Evolutionary conservation across 2,329 filamentous ascomycete genomes (phyloP), one percentile per base, ranked within the genome.

Genomic region (Berkeleyomyces rouxiae): DNA sequence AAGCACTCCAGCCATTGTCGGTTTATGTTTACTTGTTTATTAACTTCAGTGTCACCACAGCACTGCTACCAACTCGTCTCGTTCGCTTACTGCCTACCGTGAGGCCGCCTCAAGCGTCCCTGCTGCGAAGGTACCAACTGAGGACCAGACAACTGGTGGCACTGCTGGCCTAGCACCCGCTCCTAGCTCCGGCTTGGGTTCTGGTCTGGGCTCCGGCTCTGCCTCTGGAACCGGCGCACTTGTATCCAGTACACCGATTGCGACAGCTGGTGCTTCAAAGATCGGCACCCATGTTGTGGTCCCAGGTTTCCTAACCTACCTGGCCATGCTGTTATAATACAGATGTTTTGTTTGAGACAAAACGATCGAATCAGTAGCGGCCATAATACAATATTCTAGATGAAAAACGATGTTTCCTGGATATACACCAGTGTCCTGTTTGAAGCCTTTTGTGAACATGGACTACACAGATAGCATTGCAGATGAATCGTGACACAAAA

Each of bases 81-180:
- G 79, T 66, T 78, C 79, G 42, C 74, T 85, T 11, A 69, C 72
- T 2, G 73, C 74, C 67, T 82, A 79, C 76, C 76, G 75, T 71
- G 53, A 66, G 2, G 65, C 73, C 42, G 76, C 78, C 37, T 68
- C 70, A 42, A 71, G 68, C 47, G 71, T 72, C 64, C 65, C 68
- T 44, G 49, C 67, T n/a, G 64, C 70, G 53, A 67, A 68, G 44
- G 66, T 68, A 47, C 67, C 69, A 46, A 68, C 64, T n/a, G 61
- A 67, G 23, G 47, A 53, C 44, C 58, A 59, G 42, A 36, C 55
- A 13, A 60, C 58, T n/a, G 64, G 61, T 7, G 62, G 59, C 49
- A 57, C 46, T 11, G 36, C 64, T 59, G 65, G 61, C 13, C 42
- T 65, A 46, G 61, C 58, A 36, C 43, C 61, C 39, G 60, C 58